Percentiles rank a stretch among this genome's conserved stretches.
Evolutionary conservation across 1,284 basidiomycete species (phyloP).

Genomic region (Boletus calvinii): DNA sequence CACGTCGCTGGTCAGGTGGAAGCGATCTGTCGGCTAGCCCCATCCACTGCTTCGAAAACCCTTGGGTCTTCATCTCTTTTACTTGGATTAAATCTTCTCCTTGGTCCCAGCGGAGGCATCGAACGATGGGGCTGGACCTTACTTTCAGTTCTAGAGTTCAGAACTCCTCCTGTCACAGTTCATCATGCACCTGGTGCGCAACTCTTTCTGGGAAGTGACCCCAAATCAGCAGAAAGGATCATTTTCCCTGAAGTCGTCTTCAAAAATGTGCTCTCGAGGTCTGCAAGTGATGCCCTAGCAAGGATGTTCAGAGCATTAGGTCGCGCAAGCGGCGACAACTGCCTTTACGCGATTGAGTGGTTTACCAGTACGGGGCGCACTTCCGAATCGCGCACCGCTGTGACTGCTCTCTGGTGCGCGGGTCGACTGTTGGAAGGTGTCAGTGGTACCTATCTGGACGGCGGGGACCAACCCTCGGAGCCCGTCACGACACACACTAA

Average conservation of each 20-base stretch:
- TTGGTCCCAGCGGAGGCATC: slow-evolving; percentile 80
- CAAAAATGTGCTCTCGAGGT: slow-evolving; percentile 57
- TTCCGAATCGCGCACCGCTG: slow-evolving; percentile 47
- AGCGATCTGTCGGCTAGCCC: slow-evolving; percentile 61
- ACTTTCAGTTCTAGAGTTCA: slow-evolving; percentile 73
- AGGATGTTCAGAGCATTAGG: slow-evolving; percentile 76
- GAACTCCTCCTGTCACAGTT: slow-evolving; percentile 50
- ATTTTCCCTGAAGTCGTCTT: slow-evolving; percentile 63
- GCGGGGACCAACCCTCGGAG: slow-evolving; percentile 23
- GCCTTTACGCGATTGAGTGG: slow-evolving; percentile 79
- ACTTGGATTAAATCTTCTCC: slow-evolving; percentile 59
- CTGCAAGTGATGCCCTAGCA: slow-evolving; percentile 56
- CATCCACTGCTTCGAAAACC: slow-evolving; percentile 17
- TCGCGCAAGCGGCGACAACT: slow-evolving; percentile 62
- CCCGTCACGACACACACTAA: slow-evolving; percentile 40
- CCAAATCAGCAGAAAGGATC: slow-evolving; percentile 36
- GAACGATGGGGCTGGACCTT: slow-evolving; percentile 89
- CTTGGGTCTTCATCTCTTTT: slow-evolving; percentile 43
- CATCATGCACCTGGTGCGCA: slow-evolving; percentile 49
- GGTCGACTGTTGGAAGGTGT: slow-evolving; percentile 74
- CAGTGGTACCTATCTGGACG: slow-evolving; percentile 43
- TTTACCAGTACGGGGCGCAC: slow-evolving; percentile 62
- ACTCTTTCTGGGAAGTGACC: slow-evolving; percentile 56
- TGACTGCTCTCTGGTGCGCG: slow-evolving; percentile 84
- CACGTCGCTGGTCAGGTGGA: slow-evolving; percentile 67